Conservation (phyloP, 2,329 filamentous ascomycete genomes). For the Phoma sp. region DNA sequence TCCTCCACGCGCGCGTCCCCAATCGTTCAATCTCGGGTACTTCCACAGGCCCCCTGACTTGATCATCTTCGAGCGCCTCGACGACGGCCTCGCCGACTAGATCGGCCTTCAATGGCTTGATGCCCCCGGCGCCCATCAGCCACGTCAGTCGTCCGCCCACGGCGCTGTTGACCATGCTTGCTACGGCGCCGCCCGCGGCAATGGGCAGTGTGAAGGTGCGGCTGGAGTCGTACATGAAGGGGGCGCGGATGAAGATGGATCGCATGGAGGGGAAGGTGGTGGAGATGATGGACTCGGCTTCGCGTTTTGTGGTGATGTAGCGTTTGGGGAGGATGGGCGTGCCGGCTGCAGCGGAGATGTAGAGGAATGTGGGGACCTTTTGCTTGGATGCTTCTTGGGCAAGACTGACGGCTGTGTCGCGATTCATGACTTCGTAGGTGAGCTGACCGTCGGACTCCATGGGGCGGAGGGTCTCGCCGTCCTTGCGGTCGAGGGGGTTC, state of each 20-base stretch:
- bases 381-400: conserved; percentile 75
- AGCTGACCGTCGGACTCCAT: conserved; percentile 75
- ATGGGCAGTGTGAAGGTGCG: conserved; percentile 83
- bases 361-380: conserved; percentile 75
- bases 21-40: conserved; percentile 80
- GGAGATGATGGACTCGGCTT: conserved; percentile 80
- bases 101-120: conserved; percentile 88
- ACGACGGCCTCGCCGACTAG: conserved; percentile 87
- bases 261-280: conserved; percentile 76
- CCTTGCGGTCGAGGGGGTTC: conserved; percentile 71
- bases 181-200: conserved; percentile 76
- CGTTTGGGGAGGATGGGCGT: conserved; percentile 82
- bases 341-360: conserved; percentile 86
- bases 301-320: conserved; percentile 90
- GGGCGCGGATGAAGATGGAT: conserved; percentile 80
- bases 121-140: conserved; percentile 80
- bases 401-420: conserved; percentile 82
- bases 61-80: conserved; percentile 79
- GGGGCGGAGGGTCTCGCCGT: conserved; percentile 65
- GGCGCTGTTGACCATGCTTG: conserved; percentile 76
- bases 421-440: conserved; percentile 97
- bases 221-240: conserved; percentile 87
- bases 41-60: conserved; percentile 76
- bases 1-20: conserved; percentile 84
- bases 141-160: conserved; percentile 77